Evolutionary conservation across 768 basidiomycete genomes (phyloP).

Genomic region (Amanita phalloides): DNA sequence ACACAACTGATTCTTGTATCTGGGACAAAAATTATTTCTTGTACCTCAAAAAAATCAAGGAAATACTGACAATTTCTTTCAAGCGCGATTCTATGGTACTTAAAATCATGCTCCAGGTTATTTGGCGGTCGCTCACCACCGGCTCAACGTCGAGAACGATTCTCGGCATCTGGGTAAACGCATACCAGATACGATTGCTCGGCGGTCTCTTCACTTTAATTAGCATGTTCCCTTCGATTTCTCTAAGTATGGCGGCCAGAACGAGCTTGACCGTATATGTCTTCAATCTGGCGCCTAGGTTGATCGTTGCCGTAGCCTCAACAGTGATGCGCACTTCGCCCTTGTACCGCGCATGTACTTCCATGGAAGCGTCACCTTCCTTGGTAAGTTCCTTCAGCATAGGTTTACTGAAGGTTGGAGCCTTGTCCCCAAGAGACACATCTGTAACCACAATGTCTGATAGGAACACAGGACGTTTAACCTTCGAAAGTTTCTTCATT

Average conservation of each 20-base stretch:
- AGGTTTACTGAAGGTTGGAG: constrained; percentile 88
- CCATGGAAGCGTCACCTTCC: constrained; percentile 87
- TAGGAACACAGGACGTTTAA: constrained; percentile 82
- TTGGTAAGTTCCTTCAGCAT: constrained; percentile 97
- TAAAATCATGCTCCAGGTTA: constrained; percentile 89
- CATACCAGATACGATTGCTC: constrained; percentile 92
- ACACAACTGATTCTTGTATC: constrained; percentile 90
- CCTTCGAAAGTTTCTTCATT: constrained; percentile 90
- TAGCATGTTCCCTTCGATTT: constrained; percentile 84
- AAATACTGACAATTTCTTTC: constrained; percentile 66
- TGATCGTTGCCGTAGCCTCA: constrained; percentile 82
- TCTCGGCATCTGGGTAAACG: constrained; percentile 81
- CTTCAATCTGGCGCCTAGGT: constrained; percentile 75
- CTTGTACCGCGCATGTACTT: constrained; percentile 75
- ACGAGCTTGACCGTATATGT: constrained; percentile 85
- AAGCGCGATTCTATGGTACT: constrained; percentile 83
- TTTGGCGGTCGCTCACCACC: constrained; percentile 88
- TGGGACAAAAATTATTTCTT: constrained; percentile 19
- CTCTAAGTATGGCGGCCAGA: constrained; percentile 78
- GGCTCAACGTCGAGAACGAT: constrained; percentile 89
- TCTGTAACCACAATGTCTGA: constrained; percentile 80
- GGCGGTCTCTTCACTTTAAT: constrained; percentile 92
- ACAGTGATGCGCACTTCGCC: constrained; percentile 87
- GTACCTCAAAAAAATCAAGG: neutral
- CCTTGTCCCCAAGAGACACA: constrained; percentile 76